These are phyloP conservation scores for Triticum turgidum DNA, from an alignment of 176 grass and related monocot species.

Conservation along the genomic window DNA sequence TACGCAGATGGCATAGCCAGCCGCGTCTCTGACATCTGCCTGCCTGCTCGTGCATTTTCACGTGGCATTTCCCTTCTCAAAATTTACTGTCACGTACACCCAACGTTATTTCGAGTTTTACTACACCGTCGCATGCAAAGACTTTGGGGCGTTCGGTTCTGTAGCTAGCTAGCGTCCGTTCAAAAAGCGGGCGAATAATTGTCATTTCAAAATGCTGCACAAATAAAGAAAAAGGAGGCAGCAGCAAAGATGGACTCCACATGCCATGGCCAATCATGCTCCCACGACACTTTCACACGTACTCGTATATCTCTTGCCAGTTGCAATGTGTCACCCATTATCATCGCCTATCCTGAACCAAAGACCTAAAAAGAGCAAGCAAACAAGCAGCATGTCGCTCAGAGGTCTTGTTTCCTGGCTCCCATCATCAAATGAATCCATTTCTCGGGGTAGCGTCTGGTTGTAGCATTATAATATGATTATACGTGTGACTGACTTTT, in stretches of 20 bases:
- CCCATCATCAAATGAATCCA: not conserved
- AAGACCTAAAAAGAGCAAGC: conserved; percentile 44
- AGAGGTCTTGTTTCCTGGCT: conserved; percentile 18
- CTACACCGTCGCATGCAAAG: not conserved
- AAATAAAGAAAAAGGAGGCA: not conserved
- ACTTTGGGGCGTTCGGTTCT: no score
- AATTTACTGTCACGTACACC: not conserved
- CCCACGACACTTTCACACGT: conserved; percentile 9
- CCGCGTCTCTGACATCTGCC: no score
- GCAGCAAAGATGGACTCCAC: conserved; percentile 17
- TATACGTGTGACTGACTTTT: not conserved
- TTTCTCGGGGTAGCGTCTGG: not conserved
- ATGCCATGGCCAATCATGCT: conserved; percentile 34
- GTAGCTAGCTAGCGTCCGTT: not conserved
- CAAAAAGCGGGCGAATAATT: not conserved
- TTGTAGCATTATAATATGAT: not conserved
- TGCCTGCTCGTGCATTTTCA: no score
- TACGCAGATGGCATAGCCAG: no score
- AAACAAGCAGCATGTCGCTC: conserved; percentile 32
- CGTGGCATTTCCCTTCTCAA: not conserved
- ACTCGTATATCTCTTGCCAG: not conserved
- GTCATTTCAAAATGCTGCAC: not conserved
- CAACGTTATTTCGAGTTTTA: not conserved
- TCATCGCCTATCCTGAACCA: not conserved
- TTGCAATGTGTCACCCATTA: not conserved